A percentile compares a stretch with the other conserved stretches of the same genome.
These are phyloP conservation scores for Mucor circinelloides DNA, from an alignment of 371 early-diverging fungal genomes.

Conservation along the genomic window DNA sequence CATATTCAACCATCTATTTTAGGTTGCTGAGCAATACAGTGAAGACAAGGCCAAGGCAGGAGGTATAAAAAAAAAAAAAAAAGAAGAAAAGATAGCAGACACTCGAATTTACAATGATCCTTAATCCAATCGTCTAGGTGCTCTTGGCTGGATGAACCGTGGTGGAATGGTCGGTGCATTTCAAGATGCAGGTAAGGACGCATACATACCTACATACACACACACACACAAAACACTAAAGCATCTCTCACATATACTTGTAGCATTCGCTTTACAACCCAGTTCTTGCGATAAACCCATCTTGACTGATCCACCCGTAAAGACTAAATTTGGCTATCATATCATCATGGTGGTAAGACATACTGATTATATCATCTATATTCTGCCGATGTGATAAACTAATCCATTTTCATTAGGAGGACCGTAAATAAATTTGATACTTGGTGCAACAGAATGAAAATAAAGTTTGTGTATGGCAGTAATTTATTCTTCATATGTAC, in stretches of 20 bases:
- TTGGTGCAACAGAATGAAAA: not conserved
- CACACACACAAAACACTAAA: not conserved
- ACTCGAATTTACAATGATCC: not conserved
- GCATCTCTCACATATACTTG: not conserved
- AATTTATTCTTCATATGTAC: conserved; percentile 1
- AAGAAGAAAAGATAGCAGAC: conserved; percentile 4
- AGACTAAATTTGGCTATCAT: conserved; percentile 74
- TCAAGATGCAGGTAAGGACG: conserved; percentile 72
- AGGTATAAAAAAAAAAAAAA: too few species aligned
- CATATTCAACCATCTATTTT: conserved; percentile 11
- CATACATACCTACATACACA: too few species aligned
- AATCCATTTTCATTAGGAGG: conserved; percentile 6
- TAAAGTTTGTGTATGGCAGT: conserved; percentile 2
- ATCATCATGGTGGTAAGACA: conserved; percentile 82
- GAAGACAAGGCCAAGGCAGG: conserved; percentile 88
- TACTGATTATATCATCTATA: not conserved
- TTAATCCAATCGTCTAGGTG: conserved; percentile 18
- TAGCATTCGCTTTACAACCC: conserved; percentile 81
- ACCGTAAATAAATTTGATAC: conserved; percentile 15
- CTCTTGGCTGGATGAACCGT: conserved; percentile 85
- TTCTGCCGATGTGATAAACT: not conserved
- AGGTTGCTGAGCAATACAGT: conserved; percentile 80
- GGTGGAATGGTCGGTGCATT: conserved; percentile 92
- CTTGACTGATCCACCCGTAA: conserved; percentile 75
- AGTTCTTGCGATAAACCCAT: conserved; percentile 73